A percentile compares a stretch with the other conserved stretches of the same genome.
phyloP scores from a whole-genome alignment of 805 yeast genomes.

The Yamadazyma philogaea region DNA sequence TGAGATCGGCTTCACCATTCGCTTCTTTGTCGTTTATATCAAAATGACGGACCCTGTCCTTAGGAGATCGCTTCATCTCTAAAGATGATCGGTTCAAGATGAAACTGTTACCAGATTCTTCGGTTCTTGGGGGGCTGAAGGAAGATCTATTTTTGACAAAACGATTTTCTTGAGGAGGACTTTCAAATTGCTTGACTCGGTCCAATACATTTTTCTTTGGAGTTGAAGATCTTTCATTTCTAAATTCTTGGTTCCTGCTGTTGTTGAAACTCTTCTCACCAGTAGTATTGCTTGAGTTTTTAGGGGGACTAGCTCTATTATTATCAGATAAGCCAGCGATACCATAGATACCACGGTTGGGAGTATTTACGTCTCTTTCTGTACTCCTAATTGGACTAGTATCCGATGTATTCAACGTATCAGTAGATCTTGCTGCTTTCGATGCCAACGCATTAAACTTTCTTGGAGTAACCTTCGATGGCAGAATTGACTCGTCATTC shows the following conservation, averaged over 20 bases:
- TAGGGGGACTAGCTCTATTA: background rate
- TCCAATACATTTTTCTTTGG: conserved; percentile 26
- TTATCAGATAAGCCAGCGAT: conserved; percentile 8
- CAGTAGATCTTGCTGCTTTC: conserved; percentile 19
- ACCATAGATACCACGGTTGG: too few relatives aligned
- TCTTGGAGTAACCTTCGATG: background rate
- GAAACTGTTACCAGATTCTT: conserved; percentile 15
- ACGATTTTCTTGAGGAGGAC: conserved; percentile 17
- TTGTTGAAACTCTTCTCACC: background rate
- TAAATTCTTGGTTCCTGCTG: background rate
- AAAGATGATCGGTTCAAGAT: conserved; percentile 16
- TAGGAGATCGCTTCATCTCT: conserved; percentile 16
- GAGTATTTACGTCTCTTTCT: conserved; percentile 1
- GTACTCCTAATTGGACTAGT: conserved; percentile 11
- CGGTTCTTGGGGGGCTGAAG: conserved; percentile 7
- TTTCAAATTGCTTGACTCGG: conserved; percentile 37
- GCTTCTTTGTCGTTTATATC: conserved; percentile 1
- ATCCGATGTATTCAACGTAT: conserved; percentile 19
- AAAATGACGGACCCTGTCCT: conserved; percentile 4
- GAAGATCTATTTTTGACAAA: conserved; percentile 19
- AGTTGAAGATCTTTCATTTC: conserved; percentile 5
- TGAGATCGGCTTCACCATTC: conserved; percentile 5
- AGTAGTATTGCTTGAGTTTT: background rate
- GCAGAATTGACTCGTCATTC: background rate
- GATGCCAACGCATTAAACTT: conserved; percentile 19